A percentile compares a stretch with the other conserved stretches of the same genome.
Evolutionary conservation across 179 eudicot genomes (phyloP).

Genomic region (Gypsophila paniculata): DNA sequence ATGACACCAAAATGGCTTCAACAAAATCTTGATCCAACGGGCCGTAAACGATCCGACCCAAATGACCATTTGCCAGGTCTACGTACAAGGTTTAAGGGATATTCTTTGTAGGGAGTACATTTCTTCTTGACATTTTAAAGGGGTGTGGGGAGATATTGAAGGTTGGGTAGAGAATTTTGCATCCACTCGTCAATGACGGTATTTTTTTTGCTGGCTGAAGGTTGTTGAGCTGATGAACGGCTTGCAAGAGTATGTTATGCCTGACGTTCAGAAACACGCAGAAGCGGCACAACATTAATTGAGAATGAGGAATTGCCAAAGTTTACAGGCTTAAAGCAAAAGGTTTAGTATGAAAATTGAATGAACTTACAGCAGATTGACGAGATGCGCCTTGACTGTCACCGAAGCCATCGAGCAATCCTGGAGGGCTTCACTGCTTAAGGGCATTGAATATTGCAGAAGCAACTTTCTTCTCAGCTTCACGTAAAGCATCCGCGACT

Average conservation of each 20-base stretch:
- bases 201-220: slow-evolving; percentile 43
- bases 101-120: neutral
- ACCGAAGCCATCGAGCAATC: slow-evolving; percentile 32
- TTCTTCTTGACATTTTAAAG: neutral
- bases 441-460: slow-evolving; percentile 50
- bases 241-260: slow-evolving; percentile 57
- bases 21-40: no score
- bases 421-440: slow-evolving; percentile 25
- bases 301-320: no score
- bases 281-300: no score
- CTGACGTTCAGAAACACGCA: no score
- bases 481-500: slow-evolving; percentile 50
- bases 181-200: slow-evolving; percentile 16
- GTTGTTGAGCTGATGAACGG: slow-evolving; percentile 73
- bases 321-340: no score
- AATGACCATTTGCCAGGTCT: no score
- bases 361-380: slow-evolving; percentile 46
- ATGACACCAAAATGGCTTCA: no score
- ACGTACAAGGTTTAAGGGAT: no score
- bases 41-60: no score
- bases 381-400: slow-evolving; percentile 29
- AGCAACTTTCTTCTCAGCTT: slow-evolving; percentile 60
- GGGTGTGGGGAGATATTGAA: neutral
- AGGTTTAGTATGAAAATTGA: no score
- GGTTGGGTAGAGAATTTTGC: no score